These are phyloP conservation scores for Vigna nakashimae DNA, from an alignment of 306 rosid species.

Conservation along the genomic window DNA sequence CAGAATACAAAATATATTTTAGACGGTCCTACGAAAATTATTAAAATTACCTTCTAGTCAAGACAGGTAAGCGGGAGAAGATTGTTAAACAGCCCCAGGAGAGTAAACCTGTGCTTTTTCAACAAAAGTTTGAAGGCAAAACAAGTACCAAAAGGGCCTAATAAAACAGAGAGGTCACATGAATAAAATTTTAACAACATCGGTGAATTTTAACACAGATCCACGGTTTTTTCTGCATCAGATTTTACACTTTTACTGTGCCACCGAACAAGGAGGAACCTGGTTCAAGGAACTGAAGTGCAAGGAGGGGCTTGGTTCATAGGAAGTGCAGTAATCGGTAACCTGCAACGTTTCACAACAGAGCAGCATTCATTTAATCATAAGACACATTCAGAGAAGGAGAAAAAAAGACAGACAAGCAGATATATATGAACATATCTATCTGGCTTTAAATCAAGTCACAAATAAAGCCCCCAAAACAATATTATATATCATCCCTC, in stretches of 20 bases:
- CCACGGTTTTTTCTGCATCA: background rate
- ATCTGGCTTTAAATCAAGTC: background rate
- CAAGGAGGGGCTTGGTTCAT: conserved; percentile 26
- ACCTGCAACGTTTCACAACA: conserved; percentile 48
- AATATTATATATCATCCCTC: background rate
- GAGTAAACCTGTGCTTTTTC: background rate
- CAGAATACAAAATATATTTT: background rate
- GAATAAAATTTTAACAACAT: background rate
- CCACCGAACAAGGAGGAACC: conserved; percentile 31
- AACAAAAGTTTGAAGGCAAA: background rate
- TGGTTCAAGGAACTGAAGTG: background rate
- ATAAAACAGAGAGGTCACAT: background rate
- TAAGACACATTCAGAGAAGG: background rate
- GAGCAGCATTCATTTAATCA: conserved; percentile 25
- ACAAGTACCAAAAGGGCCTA: background rate
- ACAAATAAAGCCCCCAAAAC: background rate
- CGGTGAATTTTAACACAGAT: background rate
- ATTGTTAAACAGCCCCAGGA: background rate
- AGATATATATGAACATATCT: background rate
- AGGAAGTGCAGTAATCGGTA: background rate
- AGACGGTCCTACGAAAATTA: background rate
- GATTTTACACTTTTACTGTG: conserved; percentile 14
- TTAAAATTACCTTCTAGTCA: background rate
- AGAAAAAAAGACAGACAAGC: background rate
- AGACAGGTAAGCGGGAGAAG: background rate